phyloP scores from a whole-genome alignment of 108 stramenopile genomes.

The Nitzschia sp. region DNA sequence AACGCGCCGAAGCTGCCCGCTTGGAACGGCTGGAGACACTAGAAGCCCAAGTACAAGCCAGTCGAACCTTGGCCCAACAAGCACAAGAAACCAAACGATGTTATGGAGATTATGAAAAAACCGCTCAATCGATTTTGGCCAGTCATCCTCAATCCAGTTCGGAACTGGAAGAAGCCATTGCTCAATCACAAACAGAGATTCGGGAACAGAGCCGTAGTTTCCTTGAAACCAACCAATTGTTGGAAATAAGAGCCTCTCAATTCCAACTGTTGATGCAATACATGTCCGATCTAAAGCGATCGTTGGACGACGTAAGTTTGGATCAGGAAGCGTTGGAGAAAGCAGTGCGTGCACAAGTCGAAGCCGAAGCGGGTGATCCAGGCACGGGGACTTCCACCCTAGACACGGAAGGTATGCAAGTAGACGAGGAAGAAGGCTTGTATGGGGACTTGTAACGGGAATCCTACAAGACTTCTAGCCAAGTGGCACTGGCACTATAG shows the following conservation, averaged over 20 bases:
- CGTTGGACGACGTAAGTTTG: slow-evolving; percentile 28
- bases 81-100: slow-evolving; percentile 21
- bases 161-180: slow-evolving; percentile 18
- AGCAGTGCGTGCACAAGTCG: not conserved
- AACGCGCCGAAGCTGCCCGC: not conserved
- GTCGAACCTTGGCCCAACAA: slow-evolving; percentile 8
- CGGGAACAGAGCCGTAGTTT: slow-evolving; percentile 7
- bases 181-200: slow-evolving; percentile 20
- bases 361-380: not conserved
- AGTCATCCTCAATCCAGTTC: slow-evolving; percentile 20
- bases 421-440: slow-evolving; percentile 12
- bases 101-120: slow-evolving; percentile 40
- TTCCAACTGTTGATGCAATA: slow-evolving; percentile 48
- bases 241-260: slow-evolving; percentile 37
- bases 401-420: slow-evolving; percentile 2
- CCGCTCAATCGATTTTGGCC: slow-evolving; percentile 37
- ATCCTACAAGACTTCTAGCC: no score
- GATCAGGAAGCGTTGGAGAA: slow-evolving; percentile 5
- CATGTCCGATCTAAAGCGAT: slow-evolving; percentile 46
- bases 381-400: not conserved
- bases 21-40: slow-evolving; percentile 21
- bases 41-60: slow-evolving; percentile 12
- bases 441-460: slow-evolving; percentile 5
- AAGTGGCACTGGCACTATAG: no score
- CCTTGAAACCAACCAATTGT: slow-evolving; percentile 1